Evolutionary conservation across 768 basidiomycete genomes (phyloP).

Genomic region (Trametes punicea): DNA sequence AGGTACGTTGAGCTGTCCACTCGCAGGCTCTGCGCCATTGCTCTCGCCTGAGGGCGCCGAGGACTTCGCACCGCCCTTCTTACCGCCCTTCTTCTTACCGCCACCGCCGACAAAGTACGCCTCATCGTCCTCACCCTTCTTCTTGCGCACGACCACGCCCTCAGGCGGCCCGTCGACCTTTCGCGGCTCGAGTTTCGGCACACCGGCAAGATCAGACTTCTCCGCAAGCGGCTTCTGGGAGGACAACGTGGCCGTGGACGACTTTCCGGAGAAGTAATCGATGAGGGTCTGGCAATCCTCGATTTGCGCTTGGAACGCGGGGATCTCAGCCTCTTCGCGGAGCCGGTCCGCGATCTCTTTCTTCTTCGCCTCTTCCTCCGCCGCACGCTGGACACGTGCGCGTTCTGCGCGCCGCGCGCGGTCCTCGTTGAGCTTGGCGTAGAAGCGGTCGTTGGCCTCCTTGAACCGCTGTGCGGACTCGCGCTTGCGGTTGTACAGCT

Average conservation of each 20-base stretch:
- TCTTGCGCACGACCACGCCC: conserved; percentile 77
- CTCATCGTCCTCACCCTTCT: conserved; percentile 88
- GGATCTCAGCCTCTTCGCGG: conserved; percentile 85
- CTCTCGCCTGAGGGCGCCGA: conserved; percentile 13
- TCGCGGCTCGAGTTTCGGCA: conserved; percentile 80
- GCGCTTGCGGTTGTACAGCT: conserved; percentile 73
- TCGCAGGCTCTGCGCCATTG: conserved; percentile 20
- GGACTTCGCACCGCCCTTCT: conserved; percentile 44
- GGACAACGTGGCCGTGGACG: conserved; percentile 41
- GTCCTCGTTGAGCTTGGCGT: conserved; percentile 84
- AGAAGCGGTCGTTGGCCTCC: conserved; percentile 81
- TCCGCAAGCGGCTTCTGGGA: conserved; percentile 38
- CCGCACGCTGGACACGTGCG: conserved; percentile 69
- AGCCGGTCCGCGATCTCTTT: conserved; percentile 75
- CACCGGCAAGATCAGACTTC: conserved; percentile 50
- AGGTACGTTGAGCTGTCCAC: conserved; percentile 65
- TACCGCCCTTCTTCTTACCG: conserved; percentile 69
- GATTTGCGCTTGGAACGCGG: conserved; percentile 90
- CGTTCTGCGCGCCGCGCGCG: conserved; percentile 78
- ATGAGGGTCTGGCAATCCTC: conserved; percentile 96
- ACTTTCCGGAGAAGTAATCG: conserved; percentile 75
- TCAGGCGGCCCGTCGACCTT: conserved; percentile 71
- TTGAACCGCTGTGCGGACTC: conserved; percentile 68
- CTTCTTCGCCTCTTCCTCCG: conserved; percentile 75
- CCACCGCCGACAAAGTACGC: conserved; percentile 64